phyloP scores from a whole-genome alignment of 352 stramenopile species.

The Labyrinthula sp. region DNA sequence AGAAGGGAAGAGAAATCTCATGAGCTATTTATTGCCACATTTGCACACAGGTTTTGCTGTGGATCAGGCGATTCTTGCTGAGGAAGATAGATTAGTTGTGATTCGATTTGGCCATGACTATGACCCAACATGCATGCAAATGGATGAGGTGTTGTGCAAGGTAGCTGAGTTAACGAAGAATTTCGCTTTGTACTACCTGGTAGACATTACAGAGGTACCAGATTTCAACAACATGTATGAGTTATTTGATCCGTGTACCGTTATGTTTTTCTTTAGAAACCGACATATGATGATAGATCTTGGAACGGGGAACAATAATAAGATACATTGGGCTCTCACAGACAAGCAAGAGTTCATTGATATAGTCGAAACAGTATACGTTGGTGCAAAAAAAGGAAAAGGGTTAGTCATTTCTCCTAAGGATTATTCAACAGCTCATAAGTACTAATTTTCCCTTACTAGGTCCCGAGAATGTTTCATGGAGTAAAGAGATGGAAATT shows the following conservation, averaged over 20 bases:
- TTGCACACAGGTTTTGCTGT: conserved; percentile 87
- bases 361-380: conserved; percentile 97
- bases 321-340: conserved; percentile 91
- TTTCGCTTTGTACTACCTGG: conserved; percentile 92
- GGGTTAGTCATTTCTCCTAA: conserved; percentile 93
- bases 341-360: conserved; percentile 96
- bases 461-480: not conserved
- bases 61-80: conserved; percentile 93
- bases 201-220: conserved; percentile 75
- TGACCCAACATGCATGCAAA: conserved; percentile 92
- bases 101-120: conserved; percentile 95
- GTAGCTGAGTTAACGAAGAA: conserved; percentile 98
- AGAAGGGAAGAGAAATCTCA: conserved; percentile 32
- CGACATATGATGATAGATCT: conserved; percentile 99
- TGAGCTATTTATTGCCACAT: conserved; percentile 94
- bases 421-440: conserved; percentile 96
- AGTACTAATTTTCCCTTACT: conserved; percentile 56
- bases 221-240: conserved; percentile 99
- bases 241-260: conserved; percentile 91
- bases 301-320: conserved; percentile 99
- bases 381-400: conserved; percentile 80
- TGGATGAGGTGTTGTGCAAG: conserved; percentile 78
- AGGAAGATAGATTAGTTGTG: conserved; percentile 90
- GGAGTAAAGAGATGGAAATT: too few species aligned
- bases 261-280: conserved; percentile 99